Base-by-base conservation (phyloP, 352 stramenopile genomes). In the Globisporangium perplexum region DNA sequence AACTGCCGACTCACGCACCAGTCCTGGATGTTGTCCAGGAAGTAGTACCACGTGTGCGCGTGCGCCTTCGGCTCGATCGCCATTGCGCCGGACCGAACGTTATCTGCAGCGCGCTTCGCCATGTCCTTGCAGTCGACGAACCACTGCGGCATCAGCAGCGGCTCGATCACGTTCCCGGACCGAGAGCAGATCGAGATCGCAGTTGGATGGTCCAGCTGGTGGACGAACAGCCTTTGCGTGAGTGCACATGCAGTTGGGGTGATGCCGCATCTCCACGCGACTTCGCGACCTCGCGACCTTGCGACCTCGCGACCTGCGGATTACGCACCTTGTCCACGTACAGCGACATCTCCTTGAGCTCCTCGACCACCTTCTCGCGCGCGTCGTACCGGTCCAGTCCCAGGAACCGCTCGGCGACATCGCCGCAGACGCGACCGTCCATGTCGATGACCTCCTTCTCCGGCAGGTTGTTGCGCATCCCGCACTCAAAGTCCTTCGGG, bases 1-100 rank as follows among this genome's bases (percentile, higher is more conserved):
- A 99, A 83, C 71, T 99, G 97, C 17, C 97, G 90, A 67, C 91
- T 98, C 45, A 99, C 81, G 60, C 97, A 99, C 97, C 97, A 99
- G 74, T 99, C 96, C 28, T 96, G 88, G 63, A 99, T 99, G 68
- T 99, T 99, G 56, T 99, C 96, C 23, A 99, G 71, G 80, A 97
- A 99, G 59, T 91, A 88, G 69, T 97, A 99, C 96, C 96, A 99
- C 41, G 95, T 99, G 63, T 88, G 75, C 22, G 65, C 60, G 60
- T 99, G 95, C 26, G 90, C 83, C 46, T 88, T 81, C 11, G 97
- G 97, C 61, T 98, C 67, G 53, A 99, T 98, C 36, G 80, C 83
- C 54, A 99, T 85, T 6, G 95, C 81, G 15, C 95, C 95, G 46
- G 90, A 96, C 28, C 96, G 82, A 4, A 99, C 97, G 17, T 97